Conservation (phyloP, 2,329 filamentous ascomycete genomes). For the Penicillium sp. region DNA sequence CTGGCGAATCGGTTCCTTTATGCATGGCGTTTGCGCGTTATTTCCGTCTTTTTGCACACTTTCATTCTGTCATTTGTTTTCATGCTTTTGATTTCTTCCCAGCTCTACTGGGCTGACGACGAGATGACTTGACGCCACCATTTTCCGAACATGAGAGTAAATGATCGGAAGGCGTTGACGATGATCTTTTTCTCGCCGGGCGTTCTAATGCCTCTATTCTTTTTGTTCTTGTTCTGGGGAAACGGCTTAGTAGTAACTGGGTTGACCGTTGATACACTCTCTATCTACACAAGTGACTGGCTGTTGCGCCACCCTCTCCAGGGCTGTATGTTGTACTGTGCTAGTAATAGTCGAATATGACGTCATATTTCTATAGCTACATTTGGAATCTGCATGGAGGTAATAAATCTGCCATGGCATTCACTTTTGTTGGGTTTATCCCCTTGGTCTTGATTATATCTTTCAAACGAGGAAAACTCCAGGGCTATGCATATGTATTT, state of each 20-base stretch:
- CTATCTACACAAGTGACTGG: constrained; percentile 1
- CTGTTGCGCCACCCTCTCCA: background rate
- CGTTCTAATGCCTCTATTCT: constrained; percentile 10
- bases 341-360: constrained; percentile 1
- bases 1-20: constrained; percentile 9
- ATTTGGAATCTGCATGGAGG: background rate
- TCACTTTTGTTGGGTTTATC: too few relatives aligned
- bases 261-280: background rate
- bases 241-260: constrained; percentile 9
- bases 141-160: constrained; percentile 16
- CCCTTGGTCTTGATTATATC: too few relatives aligned
- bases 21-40: constrained; percentile 8
- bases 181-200: constrained; percentile 15
- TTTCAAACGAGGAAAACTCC: too few relatives aligned
- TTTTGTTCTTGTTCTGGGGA: constrained; percentile 8
- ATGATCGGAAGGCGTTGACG: constrained; percentile 22
- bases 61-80: constrained; percentile 9
- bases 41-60: background rate
- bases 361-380: background rate
- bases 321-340: background rate
- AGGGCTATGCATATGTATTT: too few relatives aligned
- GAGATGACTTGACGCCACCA: constrained; percentile 21
- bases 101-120: constrained; percentile 15
- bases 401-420: too few relatives aligned
- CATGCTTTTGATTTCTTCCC: constrained; percentile 8